phyloP scores from a whole-genome alignment of 2,329 filamentous ascomycete species.

The Colletotrichum sp. region DNA sequence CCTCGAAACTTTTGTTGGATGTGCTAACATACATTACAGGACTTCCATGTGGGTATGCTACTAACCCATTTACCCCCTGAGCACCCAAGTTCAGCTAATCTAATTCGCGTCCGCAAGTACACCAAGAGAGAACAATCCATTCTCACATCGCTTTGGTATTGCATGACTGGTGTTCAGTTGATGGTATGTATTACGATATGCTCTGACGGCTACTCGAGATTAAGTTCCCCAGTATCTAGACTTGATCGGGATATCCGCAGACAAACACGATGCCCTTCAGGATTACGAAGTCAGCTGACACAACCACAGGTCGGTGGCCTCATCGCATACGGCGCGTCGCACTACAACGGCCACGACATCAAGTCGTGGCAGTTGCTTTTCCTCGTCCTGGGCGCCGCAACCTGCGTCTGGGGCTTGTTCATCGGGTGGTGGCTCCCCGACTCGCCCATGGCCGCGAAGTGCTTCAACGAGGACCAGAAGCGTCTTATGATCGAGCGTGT shows the following conservation, averaged over 20 bases:
- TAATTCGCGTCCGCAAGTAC: slow-evolving; percentile 32
- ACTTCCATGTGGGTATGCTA: slow-evolving; percentile 42
- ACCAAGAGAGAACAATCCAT: slow-evolving; percentile 61
- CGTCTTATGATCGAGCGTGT: slow-evolving; percentile 73
- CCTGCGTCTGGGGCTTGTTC: slow-evolving; percentile 60
- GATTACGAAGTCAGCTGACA: neutral
- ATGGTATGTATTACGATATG: slow-evolving; percentile 33
- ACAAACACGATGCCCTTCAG: neutral
- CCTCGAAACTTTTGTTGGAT: neutral
- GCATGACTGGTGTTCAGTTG: slow-evolving; percentile 62
- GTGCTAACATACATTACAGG: neutral
- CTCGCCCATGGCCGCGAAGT: slow-evolving; percentile 59
- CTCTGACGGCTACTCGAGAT: neutral
- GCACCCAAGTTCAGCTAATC: neutral
- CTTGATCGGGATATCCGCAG: neutral
- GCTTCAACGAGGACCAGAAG: slow-evolving; percentile 68
- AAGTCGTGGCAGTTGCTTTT: slow-evolving; percentile 56
- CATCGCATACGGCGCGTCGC: slow-evolving; percentile 60
- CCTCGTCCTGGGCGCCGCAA: slow-evolving; percentile 66
- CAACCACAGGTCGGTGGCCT: slow-evolving; percentile 48
- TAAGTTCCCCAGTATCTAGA: neutral
- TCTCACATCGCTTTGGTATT: slow-evolving; percentile 68
- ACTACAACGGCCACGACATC: slow-evolving; percentile 42
- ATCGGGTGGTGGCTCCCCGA: slow-evolving; percentile 64
- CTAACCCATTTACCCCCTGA: no score